Evolutionary conservation across 768 basidiomycete species (phyloP).

Genomic region (Daedaleopsis sinensis): DNA sequence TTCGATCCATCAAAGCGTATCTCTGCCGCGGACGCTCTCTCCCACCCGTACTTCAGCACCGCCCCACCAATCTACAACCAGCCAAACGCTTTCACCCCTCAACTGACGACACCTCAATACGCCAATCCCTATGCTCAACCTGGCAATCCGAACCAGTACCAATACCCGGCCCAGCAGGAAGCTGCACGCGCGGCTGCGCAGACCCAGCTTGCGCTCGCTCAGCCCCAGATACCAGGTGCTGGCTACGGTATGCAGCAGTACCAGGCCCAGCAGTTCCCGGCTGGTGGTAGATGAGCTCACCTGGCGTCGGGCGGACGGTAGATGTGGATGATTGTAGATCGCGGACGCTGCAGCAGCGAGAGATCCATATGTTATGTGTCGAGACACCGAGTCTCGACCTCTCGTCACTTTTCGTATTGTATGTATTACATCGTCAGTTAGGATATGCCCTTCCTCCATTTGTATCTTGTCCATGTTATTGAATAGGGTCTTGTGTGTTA

Average conservation of each 20-base stretch:
- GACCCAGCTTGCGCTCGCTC: constrained; percentile 15
- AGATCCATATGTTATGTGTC: not conserved
- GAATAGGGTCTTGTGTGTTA: not conserved
- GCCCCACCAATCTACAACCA: constrained; percentile 58
- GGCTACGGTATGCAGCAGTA: constrained; percentile 16
- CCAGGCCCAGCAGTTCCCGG: constrained; percentile 2
- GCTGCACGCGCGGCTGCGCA: constrained; percentile 13
- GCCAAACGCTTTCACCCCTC: constrained; percentile 69
- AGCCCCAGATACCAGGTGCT: constrained; percentile 19
- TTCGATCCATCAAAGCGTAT: constrained; percentile 94
- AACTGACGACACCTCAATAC: constrained; percentile 41
- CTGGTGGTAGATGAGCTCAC: not conserved
- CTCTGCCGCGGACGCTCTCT: constrained; percentile 88
- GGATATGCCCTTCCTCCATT: not conserved
- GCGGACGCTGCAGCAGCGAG: too few relatives aligned
- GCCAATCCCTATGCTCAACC: constrained; percentile 53
- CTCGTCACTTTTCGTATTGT: not conserved
- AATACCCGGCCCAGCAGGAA: constrained; percentile 35
- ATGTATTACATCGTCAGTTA: not conserved
- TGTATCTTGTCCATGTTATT: not conserved
- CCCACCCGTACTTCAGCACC: constrained; percentile 86
- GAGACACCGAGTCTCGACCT: not conserved
- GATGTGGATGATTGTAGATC: too few relatives aligned
- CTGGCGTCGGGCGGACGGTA: not conserved
- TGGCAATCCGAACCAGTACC: constrained; percentile 37